Conservation (phyloP, 2,329 filamentous ascomycete genomes). For the Penicillium sp. region DNA sequence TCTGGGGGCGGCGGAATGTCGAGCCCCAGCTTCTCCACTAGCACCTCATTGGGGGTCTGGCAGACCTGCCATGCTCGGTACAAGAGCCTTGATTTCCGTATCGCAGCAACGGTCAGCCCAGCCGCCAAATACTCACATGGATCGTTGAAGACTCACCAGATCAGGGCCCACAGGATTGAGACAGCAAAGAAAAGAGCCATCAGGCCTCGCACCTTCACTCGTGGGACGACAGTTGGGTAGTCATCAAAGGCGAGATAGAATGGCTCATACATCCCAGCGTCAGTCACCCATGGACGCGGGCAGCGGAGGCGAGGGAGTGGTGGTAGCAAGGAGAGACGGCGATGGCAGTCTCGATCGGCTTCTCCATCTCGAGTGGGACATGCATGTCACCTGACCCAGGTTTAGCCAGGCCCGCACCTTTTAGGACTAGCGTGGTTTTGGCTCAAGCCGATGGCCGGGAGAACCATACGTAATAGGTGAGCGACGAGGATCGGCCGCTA, state of each 20-base stretch:
- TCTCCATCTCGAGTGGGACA: conserved; percentile 16
- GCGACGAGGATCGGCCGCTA: conserved; percentile 22
- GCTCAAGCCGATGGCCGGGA: no score
- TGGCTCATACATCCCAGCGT: conserved; percentile 50
- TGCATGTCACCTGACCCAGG: conserved; percentile 13
- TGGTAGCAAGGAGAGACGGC: conserved; percentile 8
- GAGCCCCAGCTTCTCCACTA: conserved; percentile 88
- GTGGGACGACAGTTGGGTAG: conserved; percentile 49
- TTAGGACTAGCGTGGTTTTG: conserved; percentile 10
- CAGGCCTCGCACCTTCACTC: conserved; percentile 50
- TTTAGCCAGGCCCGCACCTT: not conserved
- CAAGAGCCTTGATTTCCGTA: conserved; percentile 63
- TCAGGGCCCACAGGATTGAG: conserved; percentile 52
- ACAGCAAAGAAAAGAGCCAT: conserved; percentile 52
- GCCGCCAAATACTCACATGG: not conserved
- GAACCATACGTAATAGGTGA: no score
- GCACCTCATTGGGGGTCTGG: conserved; percentile 84
- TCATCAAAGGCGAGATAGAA: conserved; percentile 48
- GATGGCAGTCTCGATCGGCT: conserved; percentile 6
- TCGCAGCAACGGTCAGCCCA: conserved; percentile 1
- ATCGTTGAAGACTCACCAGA: conserved; percentile 42
- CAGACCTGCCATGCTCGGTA: conserved; percentile 86
- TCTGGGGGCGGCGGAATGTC: conserved; percentile 90
- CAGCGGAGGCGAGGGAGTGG: conserved; percentile 11
- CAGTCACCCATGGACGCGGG: conserved; percentile 36